A percentile compares a stretch with the other conserved stretches of the same genome.
phyloP scores from a whole-genome alignment of 2,329 filamentous ascomycete species.

The Calonectria ilicicola region DNA sequence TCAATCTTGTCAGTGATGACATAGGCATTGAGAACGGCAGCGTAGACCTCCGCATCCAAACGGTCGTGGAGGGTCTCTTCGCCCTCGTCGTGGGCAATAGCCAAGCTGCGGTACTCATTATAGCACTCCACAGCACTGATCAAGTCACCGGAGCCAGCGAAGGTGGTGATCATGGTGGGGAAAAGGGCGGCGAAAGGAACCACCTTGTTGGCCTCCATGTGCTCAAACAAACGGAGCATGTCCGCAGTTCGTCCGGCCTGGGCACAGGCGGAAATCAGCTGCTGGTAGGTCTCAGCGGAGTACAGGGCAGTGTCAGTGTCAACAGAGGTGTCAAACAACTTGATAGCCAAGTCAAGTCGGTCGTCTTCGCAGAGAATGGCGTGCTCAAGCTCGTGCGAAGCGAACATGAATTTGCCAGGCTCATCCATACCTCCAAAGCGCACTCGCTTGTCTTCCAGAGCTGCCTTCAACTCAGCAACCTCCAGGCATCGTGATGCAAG shows the following conservation, averaged over 20 bases:
- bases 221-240: conserved; percentile 90
- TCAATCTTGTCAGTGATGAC: conserved; percentile 83
- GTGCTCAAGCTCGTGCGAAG: conserved; percentile 87
- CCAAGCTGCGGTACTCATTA: conserved; percentile 90
- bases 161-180: conserved; percentile 94
- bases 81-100: conserved; percentile 86
- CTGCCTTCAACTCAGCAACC: conserved; percentile 77
- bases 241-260: conserved; percentile 83
- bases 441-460: conserved; percentile 82
- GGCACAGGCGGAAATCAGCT: conserved; percentile 89
- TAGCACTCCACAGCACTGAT: conserved; percentile 93
- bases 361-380: conserved; percentile 90
- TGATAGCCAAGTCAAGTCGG: conserved; percentile 85
- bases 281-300: conserved; percentile 84
- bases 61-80: conserved; percentile 75
- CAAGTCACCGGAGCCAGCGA: conserved; percentile 83
- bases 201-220: conserved; percentile 86
- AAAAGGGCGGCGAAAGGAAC: conserved; percentile 85
- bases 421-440: conserved; percentile 90
- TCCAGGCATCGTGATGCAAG: conserved; percentile 85
- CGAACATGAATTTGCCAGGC: conserved; percentile 87
- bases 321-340: conserved; percentile 84
- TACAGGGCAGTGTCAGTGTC: conserved; percentile 73
- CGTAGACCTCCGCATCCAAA: conserved; percentile 87
- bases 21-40: conserved; percentile 91